Base-by-base conservation (phyloP, 2,329 filamentous ascomycete species). In the Aspergillus sojae region DNA sequence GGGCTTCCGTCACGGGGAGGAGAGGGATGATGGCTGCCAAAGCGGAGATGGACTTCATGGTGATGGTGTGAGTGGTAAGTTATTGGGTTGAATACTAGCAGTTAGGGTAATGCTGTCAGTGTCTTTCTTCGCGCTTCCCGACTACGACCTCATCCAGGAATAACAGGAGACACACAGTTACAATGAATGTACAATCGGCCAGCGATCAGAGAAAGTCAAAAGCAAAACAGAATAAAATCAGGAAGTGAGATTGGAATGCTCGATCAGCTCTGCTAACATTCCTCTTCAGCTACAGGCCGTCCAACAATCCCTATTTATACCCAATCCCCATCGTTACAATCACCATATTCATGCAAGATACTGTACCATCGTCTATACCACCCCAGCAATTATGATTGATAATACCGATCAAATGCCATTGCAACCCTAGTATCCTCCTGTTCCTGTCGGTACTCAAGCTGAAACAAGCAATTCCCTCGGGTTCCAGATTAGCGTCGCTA, bases 31-130 rank as follows among this genome's bases (percentile, higher is more conserved):
- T 28, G 5, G 64, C 58, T 23, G 64, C 48, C 10, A 68, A 58
- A 48, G 67, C 23, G 4, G 46, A 28, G 46, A 50, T 62, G 9
- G 53, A 21, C 36, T 65, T 67, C 65, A 66, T 67, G 23, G n/a
- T 71, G 66, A 7, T 56, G 14, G 21, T 19, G 14, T 28, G 11
- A 12, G 9, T 30, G 26, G 26, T 50, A 3, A 14, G 0, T 19
- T 28, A 28, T 30, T 28, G 26, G 9, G 7, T 30, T 19, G 23
- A 30, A 5, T 14, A 19, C 23, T 28, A 10, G 14, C 1, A 16
- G 16, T 4, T 41, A 41, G 26, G 26, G 14, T 4, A 19, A 16
- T n/a, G 46, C 11, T 21, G 46, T 50, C 16, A 28, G 46, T 30
- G 28, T 16, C 2, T 50, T 26, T 14, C 12, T 50, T 50, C 23